Conservation (phyloP, 768 basidiomycete species). For the Macrolepiota dolichaula region DNA sequence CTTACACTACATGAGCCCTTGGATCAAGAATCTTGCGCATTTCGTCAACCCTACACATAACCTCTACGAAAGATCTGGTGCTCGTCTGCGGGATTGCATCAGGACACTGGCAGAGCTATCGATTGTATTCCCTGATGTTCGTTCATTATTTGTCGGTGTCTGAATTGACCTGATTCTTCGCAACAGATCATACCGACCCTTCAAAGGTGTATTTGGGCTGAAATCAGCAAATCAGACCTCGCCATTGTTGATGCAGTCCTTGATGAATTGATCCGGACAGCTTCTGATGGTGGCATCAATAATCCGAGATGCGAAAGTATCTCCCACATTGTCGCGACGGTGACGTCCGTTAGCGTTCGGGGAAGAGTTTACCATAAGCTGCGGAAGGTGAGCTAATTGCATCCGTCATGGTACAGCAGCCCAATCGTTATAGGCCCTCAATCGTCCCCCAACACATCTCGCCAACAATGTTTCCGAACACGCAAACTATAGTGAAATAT, state of each 20-base stretch:
- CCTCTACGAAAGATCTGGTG: slow-evolving; percentile 70
- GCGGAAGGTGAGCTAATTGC: slow-evolving; percentile 55
- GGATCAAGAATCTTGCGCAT: slow-evolving; percentile 76
- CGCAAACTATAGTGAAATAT: slow-evolving; percentile 77
- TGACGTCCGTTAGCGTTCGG: slow-evolving; percentile 75
- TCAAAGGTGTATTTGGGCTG: slow-evolving; percentile 75
- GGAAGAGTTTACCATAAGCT: slow-evolving; percentile 76
- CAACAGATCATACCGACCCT: slow-evolving; percentile 61
- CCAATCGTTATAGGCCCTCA: slow-evolving; percentile 49
- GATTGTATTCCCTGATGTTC: slow-evolving; percentile 67
- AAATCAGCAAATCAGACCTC: slow-evolving; percentile 68
- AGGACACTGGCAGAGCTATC: slow-evolving; percentile 78
- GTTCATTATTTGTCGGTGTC: slow-evolving; percentile 11
- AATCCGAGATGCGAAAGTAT: slow-evolving; percentile 74
- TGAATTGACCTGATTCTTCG: slow-evolving; percentile 7
- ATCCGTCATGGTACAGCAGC: neutral
- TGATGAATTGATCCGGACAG: slow-evolving; percentile 78
- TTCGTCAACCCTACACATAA: slow-evolving; percentile 68
- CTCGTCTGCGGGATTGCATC: slow-evolving; percentile 76
- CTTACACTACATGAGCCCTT: slow-evolving; percentile 81
- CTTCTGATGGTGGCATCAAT: slow-evolving; percentile 80
- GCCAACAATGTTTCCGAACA: slow-evolving; percentile 67
- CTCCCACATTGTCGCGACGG: slow-evolving; percentile 65
- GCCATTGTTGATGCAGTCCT: slow-evolving; percentile 68
- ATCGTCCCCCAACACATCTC: slow-evolving; percentile 64